A percentile compares a stretch with the other conserved stretches of the same genome.
These are phyloP conservation scores for Aspergillus conjunctus DNA, from an alignment of 495 filamentous ascomycete species.

Conservation along the genomic window DNA sequence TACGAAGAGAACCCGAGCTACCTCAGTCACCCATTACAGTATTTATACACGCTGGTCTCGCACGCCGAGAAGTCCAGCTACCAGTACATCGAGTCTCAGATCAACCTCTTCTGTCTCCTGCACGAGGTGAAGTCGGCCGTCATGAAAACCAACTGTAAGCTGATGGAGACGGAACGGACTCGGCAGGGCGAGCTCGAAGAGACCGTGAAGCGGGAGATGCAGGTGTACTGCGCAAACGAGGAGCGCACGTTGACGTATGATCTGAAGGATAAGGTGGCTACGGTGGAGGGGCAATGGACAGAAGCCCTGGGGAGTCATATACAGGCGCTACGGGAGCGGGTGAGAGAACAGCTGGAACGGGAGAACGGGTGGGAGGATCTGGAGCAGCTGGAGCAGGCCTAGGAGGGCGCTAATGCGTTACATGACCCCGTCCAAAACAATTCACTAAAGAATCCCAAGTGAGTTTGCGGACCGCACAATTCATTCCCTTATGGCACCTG, in stretches of 20 bases:
- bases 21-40: constrained; percentile 76
- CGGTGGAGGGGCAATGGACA: constrained; percentile 86
- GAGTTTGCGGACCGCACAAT: too few relatives aligned
- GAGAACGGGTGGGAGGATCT: constrained; percentile 75
- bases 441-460: too few relatives aligned
- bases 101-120: constrained; percentile 86
- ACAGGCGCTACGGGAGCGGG: constrained; percentile 55
- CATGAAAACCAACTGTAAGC: constrained; percentile 57
- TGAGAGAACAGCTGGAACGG: constrained; percentile 64
- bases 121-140: constrained; percentile 89
- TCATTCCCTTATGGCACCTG: too few relatives aligned
- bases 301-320: constrained; percentile 66
- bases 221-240: constrained; percentile 63
- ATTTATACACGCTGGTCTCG: constrained; percentile 77
- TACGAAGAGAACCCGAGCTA: constrained; percentile 85
- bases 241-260: constrained; percentile 75
- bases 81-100: constrained; percentile 95
- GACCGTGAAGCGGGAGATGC: constrained; percentile 55
- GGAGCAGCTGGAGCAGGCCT: constrained; percentile 48
- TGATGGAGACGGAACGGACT: constrained; percentile 59
- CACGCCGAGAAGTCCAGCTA: constrained; percentile 91
- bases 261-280: constrained; percentile 84
- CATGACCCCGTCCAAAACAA: neutral
- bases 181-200: constrained; percentile 57
- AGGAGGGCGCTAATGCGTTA: too few relatives aligned